Evolutionary conservation across 768 basidiomycete genomes (phyloP).

Genomic region (Mycena alexandri): DNA sequence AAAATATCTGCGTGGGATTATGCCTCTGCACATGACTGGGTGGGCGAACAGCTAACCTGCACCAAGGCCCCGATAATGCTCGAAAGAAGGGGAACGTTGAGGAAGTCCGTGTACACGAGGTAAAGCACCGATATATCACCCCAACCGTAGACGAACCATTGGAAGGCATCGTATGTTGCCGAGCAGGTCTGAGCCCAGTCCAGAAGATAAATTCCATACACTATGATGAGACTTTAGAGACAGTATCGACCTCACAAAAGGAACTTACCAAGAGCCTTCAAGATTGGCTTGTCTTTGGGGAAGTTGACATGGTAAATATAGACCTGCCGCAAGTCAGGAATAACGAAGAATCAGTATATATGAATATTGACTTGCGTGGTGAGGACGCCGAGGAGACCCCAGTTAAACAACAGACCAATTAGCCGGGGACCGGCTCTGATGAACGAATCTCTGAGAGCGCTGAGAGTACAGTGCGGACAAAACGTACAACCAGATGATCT

Average conservation of each 20-base stretch:
- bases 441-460: background rate
- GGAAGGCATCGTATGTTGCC: constrained; percentile 7
- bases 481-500: constrained; percentile 19
- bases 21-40: no score
- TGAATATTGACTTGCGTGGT: constrained; percentile 25
- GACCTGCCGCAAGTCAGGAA: background rate
- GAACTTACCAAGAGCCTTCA: constrained; percentile 15
- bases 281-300: constrained; percentile 26
- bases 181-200: constrained; percentile 37
- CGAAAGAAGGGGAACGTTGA: constrained; percentile 32
- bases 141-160: constrained; percentile 39
- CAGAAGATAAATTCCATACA: constrained; percentile 29
- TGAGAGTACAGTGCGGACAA: background rate
- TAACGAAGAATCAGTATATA: background rate
- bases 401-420: constrained; percentile 37
- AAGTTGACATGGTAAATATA: constrained; percentile 36
- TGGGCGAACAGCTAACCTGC: no score
- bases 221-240: constrained; percentile 1
- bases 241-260: no score
- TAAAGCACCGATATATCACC: constrained; percentile 20
- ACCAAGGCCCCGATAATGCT: constrained; percentile 19
- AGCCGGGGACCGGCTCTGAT: constrained; percentile 32
- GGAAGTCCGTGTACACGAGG: constrained; percentile 18
- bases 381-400: constrained; percentile 34
- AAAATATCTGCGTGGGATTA: constrained; percentile 20